phyloP scores from a whole-genome alignment of 129 eudicot species.

The Flaveria sonorensis region DNA sequence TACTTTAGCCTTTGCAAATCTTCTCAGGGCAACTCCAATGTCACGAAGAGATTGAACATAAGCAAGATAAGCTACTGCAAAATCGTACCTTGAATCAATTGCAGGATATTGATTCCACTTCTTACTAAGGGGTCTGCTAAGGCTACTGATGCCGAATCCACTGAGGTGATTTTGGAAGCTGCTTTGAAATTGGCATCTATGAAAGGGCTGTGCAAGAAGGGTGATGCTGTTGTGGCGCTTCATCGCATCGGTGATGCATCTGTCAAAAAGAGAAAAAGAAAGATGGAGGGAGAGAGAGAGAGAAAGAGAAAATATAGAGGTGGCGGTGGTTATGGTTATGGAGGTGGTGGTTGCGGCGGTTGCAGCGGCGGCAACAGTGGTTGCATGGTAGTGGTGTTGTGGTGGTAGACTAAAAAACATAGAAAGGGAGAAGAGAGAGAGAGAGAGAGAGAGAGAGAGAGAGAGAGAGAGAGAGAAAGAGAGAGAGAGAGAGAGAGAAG shows the following conservation, averaged over 20 bases:
- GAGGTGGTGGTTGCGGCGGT: too few relatives aligned
- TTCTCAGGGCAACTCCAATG: slow-evolving; percentile 67
- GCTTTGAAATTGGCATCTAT: slow-evolving; percentile 56
- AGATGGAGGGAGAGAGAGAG: too few relatives aligned
- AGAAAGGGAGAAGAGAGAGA: too few relatives aligned
- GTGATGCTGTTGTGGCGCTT: slow-evolving; percentile 79
- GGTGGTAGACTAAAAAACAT: too few relatives aligned
- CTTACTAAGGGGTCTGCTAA: slow-evolving; percentile 81
- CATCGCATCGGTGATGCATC: slow-evolving; percentile 83
- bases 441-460: too few relatives aligned
- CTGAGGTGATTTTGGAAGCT: slow-evolving; percentile 77
- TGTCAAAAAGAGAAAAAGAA: too few relatives aligned
- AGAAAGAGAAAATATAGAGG: too few relatives aligned
- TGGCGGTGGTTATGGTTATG: too few relatives aligned
- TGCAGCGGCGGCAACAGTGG: too few relatives aligned
- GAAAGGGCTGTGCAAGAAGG: slow-evolving; percentile 58
- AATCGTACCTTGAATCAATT: slow-evolving; percentile 75
- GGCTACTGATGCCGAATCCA: slow-evolving; percentile 78
- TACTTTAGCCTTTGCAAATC: slow-evolving; percentile 83
- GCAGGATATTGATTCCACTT: slow-evolving; percentile 79
- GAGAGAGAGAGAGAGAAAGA: too few relatives aligned
- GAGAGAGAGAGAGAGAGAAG: too few relatives aligned
- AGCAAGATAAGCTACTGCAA: slow-evolving; percentile 91
- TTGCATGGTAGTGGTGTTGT: too few relatives aligned
- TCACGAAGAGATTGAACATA: slow-evolving; percentile 68